Evolutionary conservation across 768 basidiomycete species (phyloP), one percentile per base, ranked within the genome.

Genomic region (Termitomyces sp.): DNA sequence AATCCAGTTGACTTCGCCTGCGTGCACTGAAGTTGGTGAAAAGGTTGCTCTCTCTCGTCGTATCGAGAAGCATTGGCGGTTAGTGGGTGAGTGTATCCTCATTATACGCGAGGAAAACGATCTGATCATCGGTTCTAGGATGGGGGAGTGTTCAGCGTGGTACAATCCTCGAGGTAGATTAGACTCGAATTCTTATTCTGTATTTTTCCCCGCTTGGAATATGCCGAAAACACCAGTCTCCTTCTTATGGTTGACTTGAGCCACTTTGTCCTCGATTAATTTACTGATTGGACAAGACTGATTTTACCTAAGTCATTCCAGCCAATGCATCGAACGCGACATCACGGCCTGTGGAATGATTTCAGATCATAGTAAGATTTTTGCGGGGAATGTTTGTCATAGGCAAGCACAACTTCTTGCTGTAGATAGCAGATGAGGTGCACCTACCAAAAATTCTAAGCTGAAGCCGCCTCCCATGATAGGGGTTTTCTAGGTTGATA

Each of bases 41-140:
- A 98, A 98, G 81, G 96, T 99, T 36, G 97, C 96, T 3, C 73
- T 98, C 43, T 93, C 91, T 32, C 81, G 96, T 58, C 82, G 96
- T 64, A 97, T 98, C 64, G 96, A 98, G 76, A 97, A 97, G 77
- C 95, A 96, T 77, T 97, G 95, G 95, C 89, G 95, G 56, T 83
- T 97, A 66, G 95, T 98, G 55, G 95, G 93, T 88, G 67, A 77
- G 90, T 84, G 40, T 20, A 1, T 39, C 47, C 53, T 22, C 18
- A 22, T 30, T 56, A 36, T 32, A 7, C n/a, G 40, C 26, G 43
- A 0, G 39, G 13, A 10, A 5, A 48, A 34, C 22, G 59, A 40
- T 44, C 57, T 46, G 39, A 52, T 46, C 10, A 44, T 34, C 26
- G 53, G 48, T 16, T 39, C 9, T 50, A 82, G 80, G 81, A 24